A percentile compares a stretch with the other conserved stretches of the same genome.
phyloP scores from a whole-genome alignment of 257 asterid species.

The Solanum boliviense region DNA sequence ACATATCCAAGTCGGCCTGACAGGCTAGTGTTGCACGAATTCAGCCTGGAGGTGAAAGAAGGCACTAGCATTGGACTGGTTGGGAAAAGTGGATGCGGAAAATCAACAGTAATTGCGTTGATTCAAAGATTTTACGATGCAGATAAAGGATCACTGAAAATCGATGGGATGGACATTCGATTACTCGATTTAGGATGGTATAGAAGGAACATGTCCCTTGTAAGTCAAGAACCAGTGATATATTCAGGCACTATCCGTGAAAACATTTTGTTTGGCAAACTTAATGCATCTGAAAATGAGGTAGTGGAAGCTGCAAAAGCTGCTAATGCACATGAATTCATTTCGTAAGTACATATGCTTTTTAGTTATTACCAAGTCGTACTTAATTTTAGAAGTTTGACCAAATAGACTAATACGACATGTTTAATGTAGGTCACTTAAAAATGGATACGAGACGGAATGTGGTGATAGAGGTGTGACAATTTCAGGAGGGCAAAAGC shows the following conservation, averaged over 20 bases:
- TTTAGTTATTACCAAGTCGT: not conserved
- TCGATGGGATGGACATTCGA: conserved; percentile 58
- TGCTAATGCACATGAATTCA: conserved; percentile 83
- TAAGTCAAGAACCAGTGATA: conserved; percentile 78
- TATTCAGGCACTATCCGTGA: conserved; percentile 69
- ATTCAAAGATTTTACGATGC: conserved; percentile 70
- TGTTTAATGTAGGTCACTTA: conserved; percentile 33
- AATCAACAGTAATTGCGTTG: conserved; percentile 67
- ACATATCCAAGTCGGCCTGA: conserved; percentile 58
- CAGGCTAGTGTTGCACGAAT: conserved; percentile 32
- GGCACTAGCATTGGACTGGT: conserved; percentile 76
- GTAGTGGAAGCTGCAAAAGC: conserved; percentile 63
- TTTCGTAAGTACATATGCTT: conserved; percentile 37
- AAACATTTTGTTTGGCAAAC: conserved; percentile 53
- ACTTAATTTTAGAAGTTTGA: not conserved
- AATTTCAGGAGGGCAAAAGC: conserved; percentile 75
- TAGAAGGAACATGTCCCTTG: conserved; percentile 61
- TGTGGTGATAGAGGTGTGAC: conserved; percentile 82
- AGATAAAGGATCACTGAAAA: conserved; percentile 40
- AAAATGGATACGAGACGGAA: conserved; percentile 58
- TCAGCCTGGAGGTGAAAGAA: conserved; percentile 49
- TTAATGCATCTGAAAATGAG: conserved; percentile 51
- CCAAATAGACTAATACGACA: not conserved
- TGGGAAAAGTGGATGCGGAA: conserved; percentile 80
- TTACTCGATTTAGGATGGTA: conserved; percentile 49